A percentile compares a stretch with the other conserved stretches of the same genome.
Conservation (phyloP, 805 yeast species). For the Torulaspora maleeae region DNA sequence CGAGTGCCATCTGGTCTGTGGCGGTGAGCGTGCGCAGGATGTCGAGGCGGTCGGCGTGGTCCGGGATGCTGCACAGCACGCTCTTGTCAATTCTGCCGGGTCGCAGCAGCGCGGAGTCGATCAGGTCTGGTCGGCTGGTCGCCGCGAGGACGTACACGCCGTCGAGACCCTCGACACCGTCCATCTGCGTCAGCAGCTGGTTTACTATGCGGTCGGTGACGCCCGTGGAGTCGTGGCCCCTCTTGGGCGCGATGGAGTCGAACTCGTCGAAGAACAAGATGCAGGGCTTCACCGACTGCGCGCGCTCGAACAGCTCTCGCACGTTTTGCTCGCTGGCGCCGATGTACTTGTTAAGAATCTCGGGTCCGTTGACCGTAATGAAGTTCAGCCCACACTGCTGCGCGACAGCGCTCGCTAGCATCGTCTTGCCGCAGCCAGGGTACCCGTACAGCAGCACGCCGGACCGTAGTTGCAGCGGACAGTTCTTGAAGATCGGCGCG, state of each 20-base stretch:
- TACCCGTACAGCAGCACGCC: conserved; percentile 90
- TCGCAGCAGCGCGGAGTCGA: conserved; percentile 88
- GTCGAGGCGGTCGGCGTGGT: conserved; percentile 61
- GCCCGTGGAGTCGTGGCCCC: conserved; percentile 97
- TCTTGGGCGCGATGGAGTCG: conserved; percentile 94
- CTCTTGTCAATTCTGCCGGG: conserved; percentile 96
- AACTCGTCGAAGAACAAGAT: conserved; percentile 91
- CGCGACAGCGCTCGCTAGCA: conserved; percentile 89
- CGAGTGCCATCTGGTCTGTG: conserved; percentile 45
- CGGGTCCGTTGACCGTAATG: conserved; percentile 93
- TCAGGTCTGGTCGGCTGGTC: conserved; percentile 90
- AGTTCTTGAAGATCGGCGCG: conserved; percentile 87
- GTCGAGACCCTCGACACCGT: conserved; percentile 96
- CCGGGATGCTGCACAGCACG: conserved; percentile 85
- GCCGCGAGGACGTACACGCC: conserved; percentile 97
- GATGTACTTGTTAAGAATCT: conserved; percentile 86
- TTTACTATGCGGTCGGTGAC: conserved; percentile 97
- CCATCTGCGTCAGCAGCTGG: conserved; percentile 96
- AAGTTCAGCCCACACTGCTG: conserved; percentile 91
- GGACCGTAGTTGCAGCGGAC: conserved; percentile 82
- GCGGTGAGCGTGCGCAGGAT: conserved; percentile 43
- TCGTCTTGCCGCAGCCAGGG: conserved; percentile 97
- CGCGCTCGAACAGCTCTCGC: conserved; percentile 87
- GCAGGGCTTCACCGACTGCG: conserved; percentile 93
- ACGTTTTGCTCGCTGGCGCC: conserved; percentile 97